Conservation (phyloP, 352 stramenopile species). For the Globisporangium perplexum region DNA sequence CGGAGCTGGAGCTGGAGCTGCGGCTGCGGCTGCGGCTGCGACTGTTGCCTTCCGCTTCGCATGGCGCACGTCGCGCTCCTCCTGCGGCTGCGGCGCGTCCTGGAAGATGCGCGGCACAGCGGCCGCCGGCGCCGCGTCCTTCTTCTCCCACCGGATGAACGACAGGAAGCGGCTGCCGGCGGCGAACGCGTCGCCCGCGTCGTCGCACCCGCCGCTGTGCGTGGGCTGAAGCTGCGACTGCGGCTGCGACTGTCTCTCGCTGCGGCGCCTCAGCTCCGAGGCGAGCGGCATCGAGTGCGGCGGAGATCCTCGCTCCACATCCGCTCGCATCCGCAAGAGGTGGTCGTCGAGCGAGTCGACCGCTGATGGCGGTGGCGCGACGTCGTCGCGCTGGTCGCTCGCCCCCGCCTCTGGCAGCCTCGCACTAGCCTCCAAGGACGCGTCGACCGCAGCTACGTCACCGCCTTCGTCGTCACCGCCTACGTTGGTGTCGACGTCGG, state of each 20-base stretch:
- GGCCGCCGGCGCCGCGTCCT: not conserved
- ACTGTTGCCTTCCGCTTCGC: conserved; percentile 1
- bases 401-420: too few relatives aligned
- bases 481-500: not conserved
- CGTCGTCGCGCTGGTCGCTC: not conserved
- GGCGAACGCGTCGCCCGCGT: conserved; percentile 1
- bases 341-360: conserved; percentile 3
- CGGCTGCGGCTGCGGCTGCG: too few relatives aligned
- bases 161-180: conserved; percentile 10
- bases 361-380: too few relatives aligned
- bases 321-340: not conserved
- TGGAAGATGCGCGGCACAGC: conserved; percentile 5
- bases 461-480: not conserved
- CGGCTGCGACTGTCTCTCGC: not conserved
- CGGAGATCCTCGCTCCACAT: not conserved
- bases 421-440: too few relatives aligned
- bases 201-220: not conserved
- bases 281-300: not conserved
- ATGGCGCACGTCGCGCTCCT: conserved; percentile 5
- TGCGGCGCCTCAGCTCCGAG: not conserved
- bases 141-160: conserved; percentile 17
- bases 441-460: not conserved
- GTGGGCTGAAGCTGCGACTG: not conserved
- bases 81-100: not conserved
- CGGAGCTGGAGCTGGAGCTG: not conserved